phyloP scores from a whole-genome alignment of 306 rosid genomes.

The Glycine tomentella region DNA sequence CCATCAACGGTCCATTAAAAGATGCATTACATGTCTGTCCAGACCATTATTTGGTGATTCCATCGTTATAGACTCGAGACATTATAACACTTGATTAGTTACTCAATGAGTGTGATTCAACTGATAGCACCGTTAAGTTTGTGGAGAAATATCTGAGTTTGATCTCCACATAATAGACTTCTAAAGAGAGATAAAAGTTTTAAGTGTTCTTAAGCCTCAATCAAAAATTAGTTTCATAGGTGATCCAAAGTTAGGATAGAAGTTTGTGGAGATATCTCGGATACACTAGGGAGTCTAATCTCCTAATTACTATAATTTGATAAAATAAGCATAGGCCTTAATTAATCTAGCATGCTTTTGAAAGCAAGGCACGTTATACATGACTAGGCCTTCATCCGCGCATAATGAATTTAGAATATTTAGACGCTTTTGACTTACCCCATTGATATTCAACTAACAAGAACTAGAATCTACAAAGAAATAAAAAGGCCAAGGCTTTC shows the following conservation, averaged over 20 bases:
- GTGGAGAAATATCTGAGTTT: too few species aligned
- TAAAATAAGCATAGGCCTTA: background rate
- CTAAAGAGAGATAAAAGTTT: too few species aligned
- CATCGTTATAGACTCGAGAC: background rate
- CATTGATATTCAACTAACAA: background rate
- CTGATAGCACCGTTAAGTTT: too few species aligned
- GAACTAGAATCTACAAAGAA: background rate
- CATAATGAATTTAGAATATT: background rate
- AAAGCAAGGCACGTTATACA: background rate
- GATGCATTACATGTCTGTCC: background rate
- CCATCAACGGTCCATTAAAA: background rate
- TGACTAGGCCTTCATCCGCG: background rate
- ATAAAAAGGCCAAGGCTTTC: background rate
- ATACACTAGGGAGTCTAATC: too few species aligned
- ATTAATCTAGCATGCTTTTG: background rate
- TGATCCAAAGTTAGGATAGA: too few species aligned
- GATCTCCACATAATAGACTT: too few species aligned
- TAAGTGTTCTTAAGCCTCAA: too few species aligned
- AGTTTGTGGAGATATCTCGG: too few species aligned
- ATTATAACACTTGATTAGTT: background rate
- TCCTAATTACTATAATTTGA: too few species aligned
- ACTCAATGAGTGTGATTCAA: too few species aligned
- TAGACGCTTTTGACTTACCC: background rate
- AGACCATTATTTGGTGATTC: background rate
- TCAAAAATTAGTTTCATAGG: too few species aligned